A percentile compares a stretch with the other conserved stretches of the same genome.
Conservation (phyloP, 1,284 basidiomycete genomes). For the Naganishia cerealis region DNA sequence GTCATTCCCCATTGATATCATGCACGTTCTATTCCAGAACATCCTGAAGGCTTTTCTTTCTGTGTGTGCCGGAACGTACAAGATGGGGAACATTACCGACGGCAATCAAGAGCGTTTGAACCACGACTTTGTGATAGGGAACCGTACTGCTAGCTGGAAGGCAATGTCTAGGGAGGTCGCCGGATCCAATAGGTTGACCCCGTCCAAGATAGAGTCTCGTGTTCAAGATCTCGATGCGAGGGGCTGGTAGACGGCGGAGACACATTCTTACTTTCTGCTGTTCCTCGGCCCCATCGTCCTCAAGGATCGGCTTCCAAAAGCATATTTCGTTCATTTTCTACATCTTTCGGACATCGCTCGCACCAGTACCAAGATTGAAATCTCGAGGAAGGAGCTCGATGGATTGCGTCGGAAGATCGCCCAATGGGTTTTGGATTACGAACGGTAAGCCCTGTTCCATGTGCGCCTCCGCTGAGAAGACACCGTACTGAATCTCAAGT, state of each 20-base stretch:
- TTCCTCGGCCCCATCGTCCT: slow-evolving; percentile 1
- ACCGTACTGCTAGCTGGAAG: neutral
- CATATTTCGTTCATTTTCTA: neutral
- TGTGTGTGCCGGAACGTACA: neutral
- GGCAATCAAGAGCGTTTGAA: neutral
- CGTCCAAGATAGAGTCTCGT: neutral
- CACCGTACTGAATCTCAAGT: neutral
- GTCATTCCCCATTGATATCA: slow-evolving; percentile 12
- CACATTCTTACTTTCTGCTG: neutral
- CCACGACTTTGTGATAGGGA: neutral
- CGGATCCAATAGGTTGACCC: neutral
- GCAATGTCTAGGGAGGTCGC: slow-evolving; percentile 6
- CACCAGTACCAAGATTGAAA: neutral
- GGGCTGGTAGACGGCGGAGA: slow-evolving; percentile 7
- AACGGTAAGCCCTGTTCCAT: neutral
- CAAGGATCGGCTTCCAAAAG: neutral
- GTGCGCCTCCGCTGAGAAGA: neutral
- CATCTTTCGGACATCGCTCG: neutral
- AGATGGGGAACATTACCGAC: slow-evolving; percentile 5
- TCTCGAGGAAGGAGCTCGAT: neutral
- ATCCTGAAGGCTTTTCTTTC: slow-evolving; percentile 7
- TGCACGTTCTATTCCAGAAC: slow-evolving; percentile 11
- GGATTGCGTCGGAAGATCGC: neutral
- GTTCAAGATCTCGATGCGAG: slow-evolving; percentile 3
- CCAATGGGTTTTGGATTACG: slow-evolving; percentile 2